phyloP scores from a whole-genome alignment of 176 grass and related monocot genomes.

The Hyparrhenia diplandra region DNA sequence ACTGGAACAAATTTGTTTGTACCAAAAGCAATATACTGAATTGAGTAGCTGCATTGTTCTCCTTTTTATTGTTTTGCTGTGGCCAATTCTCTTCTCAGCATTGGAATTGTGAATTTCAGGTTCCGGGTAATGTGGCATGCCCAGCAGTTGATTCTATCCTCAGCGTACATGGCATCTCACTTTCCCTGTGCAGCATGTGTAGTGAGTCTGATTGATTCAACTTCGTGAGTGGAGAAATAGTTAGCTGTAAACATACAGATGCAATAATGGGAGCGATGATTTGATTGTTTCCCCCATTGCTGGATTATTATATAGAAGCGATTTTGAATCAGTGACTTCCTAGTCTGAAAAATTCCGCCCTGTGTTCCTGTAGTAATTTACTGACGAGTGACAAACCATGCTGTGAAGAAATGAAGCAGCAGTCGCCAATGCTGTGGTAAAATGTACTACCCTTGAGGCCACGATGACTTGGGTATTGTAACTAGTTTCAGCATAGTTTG shows the following conservation, averaged over 20 bases:
- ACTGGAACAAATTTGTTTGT: neutral
- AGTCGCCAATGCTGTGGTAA: neutral
- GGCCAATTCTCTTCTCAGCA: neutral
- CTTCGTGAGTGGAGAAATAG: slow-evolving; percentile 2
- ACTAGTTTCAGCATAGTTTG: neutral
- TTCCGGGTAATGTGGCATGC: slow-evolving; percentile 19
- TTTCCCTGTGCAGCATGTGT: neutral
- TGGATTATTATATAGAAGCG: slow-evolving; percentile 22
- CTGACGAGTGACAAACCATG: neutral
- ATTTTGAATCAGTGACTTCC: slow-evolving; percentile 10
- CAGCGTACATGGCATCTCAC: neutral
- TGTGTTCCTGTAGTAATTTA: neutral
- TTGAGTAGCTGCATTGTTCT: neutral
- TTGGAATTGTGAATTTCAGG: slow-evolving; percentile 22
- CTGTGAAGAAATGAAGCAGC: neutral
- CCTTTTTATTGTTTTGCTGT: neutral
- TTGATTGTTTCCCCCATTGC: neutral
- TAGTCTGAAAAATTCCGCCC: neutral
- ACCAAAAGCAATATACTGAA: neutral
- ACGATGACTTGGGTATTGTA: neutral
- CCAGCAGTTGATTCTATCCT: neutral
- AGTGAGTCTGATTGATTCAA: neutral
- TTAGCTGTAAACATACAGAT: slow-evolving; percentile 5
- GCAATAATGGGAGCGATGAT: neutral
- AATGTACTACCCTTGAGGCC: neutral